These are phyloP conservation scores for Metschnikowia reukaufii DNA, from an alignment of 805 yeast genomes.

Conservation along the genomic window DNA sequence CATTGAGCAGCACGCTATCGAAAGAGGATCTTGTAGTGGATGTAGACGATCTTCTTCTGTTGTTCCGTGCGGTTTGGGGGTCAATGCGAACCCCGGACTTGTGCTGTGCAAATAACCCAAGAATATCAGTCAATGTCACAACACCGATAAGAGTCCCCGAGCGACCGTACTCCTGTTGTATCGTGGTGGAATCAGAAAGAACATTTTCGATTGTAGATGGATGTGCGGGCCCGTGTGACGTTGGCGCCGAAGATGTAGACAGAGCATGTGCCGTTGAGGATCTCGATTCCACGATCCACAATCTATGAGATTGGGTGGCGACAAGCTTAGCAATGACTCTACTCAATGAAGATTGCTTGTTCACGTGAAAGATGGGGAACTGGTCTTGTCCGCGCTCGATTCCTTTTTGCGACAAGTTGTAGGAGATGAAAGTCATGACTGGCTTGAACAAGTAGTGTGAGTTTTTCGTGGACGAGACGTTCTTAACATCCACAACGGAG, in stretches of 20 bases:
- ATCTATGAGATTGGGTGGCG: conserved; percentile 90
- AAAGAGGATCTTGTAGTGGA: conserved; percentile 27
- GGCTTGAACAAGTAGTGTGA: conserved; percentile 78
- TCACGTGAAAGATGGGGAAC: conserved; percentile 94
- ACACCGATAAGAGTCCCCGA: conserved; percentile 90
- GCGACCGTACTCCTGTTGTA: conserved; percentile 38
- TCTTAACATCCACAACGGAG: conserved; percentile 89
- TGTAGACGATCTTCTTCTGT: conserved; percentile 66
- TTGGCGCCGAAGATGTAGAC: conserved; percentile 13
- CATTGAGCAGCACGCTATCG: conserved; percentile 13
- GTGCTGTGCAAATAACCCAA: conserved; percentile 74
- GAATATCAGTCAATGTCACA: conserved; percentile 84
- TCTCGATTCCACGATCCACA: conserved; percentile 68
- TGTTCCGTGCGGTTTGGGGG: conserved; percentile 85
- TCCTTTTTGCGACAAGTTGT: conserved; percentile 84
- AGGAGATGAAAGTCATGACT: conserved; percentile 84
- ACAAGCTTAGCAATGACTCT: conserved; percentile 92
- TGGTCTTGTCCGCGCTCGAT: conserved; percentile 93
- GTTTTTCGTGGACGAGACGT: conserved; percentile 83
- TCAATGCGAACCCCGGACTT: conserved; percentile 70
- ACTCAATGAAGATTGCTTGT: conserved; percentile 73
- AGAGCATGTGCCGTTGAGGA: conserved; percentile 17
- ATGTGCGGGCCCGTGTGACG: conserved; percentile 15
- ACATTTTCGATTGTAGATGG: conserved; percentile 19
- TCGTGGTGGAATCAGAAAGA: conserved; percentile 12